phyloP scores from a whole-genome alignment of 176 grass and related monocot genomes.

The Carex kokanica region DNA sequence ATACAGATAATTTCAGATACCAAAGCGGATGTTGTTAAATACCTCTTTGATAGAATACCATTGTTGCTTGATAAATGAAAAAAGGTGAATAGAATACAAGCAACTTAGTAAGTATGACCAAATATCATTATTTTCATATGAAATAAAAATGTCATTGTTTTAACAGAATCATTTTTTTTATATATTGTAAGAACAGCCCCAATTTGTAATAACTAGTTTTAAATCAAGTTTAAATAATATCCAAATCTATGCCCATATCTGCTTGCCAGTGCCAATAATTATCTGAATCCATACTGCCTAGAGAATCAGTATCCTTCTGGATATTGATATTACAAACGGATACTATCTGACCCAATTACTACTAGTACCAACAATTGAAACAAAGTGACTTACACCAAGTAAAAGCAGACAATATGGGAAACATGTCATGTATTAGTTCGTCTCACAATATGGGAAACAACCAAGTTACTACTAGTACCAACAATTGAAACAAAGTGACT shows the following conservation, averaged over 20 bases:
- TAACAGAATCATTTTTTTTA: background rate
- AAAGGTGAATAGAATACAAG: background rate
- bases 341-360: background rate
- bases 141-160: background rate
- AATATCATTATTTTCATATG: background rate
- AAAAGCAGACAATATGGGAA: no score
- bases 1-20: background rate
- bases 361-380: no score
- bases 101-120: background rate
- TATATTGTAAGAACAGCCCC: background rate
- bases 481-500: constrained; percentile 35
- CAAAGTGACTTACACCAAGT: no score
- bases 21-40: background rate
- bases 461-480: background rate
- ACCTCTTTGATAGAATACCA: background rate
- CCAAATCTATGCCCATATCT: background rate
- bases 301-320: background rate
- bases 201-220: background rate
- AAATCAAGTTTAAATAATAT: background rate
- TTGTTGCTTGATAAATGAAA: background rate
- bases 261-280: background rate
- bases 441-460: background rate
- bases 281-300: background rate
- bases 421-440: background rate
- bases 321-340: background rate